Base-by-base conservation (phyloP, 352 stramenopile genomes). In the Phytopythium sindhum region DNA sequence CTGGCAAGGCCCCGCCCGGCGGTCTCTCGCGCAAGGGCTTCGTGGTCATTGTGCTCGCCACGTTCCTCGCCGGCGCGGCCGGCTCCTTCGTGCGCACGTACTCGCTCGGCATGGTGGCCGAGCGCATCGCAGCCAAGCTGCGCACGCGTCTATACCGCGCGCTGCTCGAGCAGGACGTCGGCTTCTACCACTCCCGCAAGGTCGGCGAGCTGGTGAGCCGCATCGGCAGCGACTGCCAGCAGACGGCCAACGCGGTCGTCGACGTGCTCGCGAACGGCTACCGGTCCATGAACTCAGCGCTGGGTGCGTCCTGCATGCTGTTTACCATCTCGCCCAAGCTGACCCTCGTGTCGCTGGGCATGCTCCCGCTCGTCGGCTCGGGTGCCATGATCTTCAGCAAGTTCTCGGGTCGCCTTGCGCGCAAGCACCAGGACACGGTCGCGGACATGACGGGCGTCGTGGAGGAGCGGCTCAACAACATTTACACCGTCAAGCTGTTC, bases 401-500 rank as follows among this genome's bases (percentile, higher is more conserved):
- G 54, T 84, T 91, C 51, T 89, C 92, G 57, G 94, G 86, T 55
- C 74, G 80, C 2, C 60, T 96, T 31, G 64, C 75, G n/a, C 89
- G 90, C 63, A 72, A 82, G 54, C 87, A 96, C 60, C 79, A 96
- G 60, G 90, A 93, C 61, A 81, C 77, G 48, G 70, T 94, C 28
- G 83, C 85, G 1, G 63, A 70, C 54, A 93, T 94, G 81, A 87
- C 78, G 10, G 87, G 82, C 21, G 75, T 96, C 26, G 89, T 89
- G 7, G 85, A 97, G 51, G 91, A 97, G 62, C 78, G 86, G 8
- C 58, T 98, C 48, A 91, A 91, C 66, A 94, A 96, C 59, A 90
- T 98, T 41, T 81, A 86, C 48, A 97, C 91, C 39, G 90, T 98
- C 39, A 96, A 96, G 72, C 67, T 95, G 3, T 97, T 95, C 56